phyloP scores from a whole-genome alignment of 106 monocot species.

The Posidonia australis region DNA sequence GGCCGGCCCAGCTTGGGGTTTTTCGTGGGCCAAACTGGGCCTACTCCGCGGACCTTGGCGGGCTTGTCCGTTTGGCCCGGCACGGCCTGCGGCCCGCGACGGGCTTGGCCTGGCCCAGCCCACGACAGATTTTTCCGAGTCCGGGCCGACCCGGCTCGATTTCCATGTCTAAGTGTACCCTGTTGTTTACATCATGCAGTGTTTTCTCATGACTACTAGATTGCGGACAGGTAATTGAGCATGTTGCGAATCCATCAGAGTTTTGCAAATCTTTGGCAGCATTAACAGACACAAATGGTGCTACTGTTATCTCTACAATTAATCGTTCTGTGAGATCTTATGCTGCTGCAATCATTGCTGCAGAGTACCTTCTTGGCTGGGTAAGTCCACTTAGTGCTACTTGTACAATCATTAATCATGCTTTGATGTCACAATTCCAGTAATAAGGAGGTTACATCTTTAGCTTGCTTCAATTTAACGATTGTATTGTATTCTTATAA shows the following conservation, averaged over 20 bases:
- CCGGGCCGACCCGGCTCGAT: too few relatives aligned
- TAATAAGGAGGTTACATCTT: neutral
- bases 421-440: neutral
- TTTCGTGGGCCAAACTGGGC: too few relatives aligned
- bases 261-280: constrained; percentile 74
- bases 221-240: constrained; percentile 76
- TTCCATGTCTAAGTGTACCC: too few relatives aligned
- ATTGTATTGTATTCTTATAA: too few relatives aligned
- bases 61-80: too few relatives aligned
- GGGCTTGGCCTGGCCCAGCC: too few relatives aligned
- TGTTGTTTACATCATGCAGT: neutral
- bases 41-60: too few relatives aligned
- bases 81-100: too few relatives aligned
- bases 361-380: constrained; percentile 95
- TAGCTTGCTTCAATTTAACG: neutral
- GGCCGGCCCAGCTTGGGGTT: too few relatives aligned
- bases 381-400: constrained; percentile 25
- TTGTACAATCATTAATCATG: neutral
- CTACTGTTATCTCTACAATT: constrained; percentile 71
- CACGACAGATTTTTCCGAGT: too few relatives aligned
- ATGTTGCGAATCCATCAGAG: constrained; percentile 78
- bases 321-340: constrained; percentile 83
- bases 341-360: constrained; percentile 86
- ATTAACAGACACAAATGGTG: constrained; percentile 55
- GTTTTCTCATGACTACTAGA: neutral